Evolutionary conservation across 352 stramenopile genomes (phyloP).

Genomic region (Peronospora farinosa): DNA sequence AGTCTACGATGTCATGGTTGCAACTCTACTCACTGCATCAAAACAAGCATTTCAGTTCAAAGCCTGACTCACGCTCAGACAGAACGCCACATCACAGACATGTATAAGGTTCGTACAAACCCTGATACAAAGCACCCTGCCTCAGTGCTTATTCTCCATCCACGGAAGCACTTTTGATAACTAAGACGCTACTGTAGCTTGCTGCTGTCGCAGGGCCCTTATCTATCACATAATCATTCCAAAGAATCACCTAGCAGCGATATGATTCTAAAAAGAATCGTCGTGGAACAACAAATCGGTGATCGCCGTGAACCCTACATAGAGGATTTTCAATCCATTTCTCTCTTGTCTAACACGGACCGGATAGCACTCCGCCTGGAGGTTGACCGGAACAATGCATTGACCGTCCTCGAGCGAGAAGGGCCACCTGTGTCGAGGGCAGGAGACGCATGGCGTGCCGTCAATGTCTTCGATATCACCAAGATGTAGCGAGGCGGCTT

Average conservation of each 20-base stretch:
- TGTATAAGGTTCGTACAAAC: conserved; percentile 1
- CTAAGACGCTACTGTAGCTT: conserved; percentile 1
- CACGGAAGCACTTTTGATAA: not conserved
- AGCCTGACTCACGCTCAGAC: not conserved
- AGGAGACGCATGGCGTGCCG: conserved; percentile 61
- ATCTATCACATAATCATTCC: conserved; percentile 5
- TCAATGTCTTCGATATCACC: conserved; percentile 85
- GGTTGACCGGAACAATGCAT: conserved; percentile 48
- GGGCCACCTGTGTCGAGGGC: conserved; percentile 73
- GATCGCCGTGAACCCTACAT: conserved; percentile 62
- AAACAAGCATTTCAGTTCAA: not conserved
- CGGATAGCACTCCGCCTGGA: conserved; percentile 55
- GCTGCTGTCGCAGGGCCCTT: conserved; percentile 1
- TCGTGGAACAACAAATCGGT: conserved; percentile 55
- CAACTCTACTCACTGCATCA: not conserved
- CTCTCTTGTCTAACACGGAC: conserved; percentile 41
- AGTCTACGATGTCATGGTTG: no score
- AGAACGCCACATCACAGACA: not conserved
- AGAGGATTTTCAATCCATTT: conserved; percentile 48
- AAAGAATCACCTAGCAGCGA: conserved; percentile 6
- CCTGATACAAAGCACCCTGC: not conserved
- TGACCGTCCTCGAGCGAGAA: conserved; percentile 75
- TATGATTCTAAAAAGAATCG: conserved; percentile 56
- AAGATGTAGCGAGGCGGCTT: conserved; percentile 71
- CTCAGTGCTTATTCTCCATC: not conserved